Conservation (phyloP, 768 basidiomycete genomes). For the Collybia nuda region DNA sequence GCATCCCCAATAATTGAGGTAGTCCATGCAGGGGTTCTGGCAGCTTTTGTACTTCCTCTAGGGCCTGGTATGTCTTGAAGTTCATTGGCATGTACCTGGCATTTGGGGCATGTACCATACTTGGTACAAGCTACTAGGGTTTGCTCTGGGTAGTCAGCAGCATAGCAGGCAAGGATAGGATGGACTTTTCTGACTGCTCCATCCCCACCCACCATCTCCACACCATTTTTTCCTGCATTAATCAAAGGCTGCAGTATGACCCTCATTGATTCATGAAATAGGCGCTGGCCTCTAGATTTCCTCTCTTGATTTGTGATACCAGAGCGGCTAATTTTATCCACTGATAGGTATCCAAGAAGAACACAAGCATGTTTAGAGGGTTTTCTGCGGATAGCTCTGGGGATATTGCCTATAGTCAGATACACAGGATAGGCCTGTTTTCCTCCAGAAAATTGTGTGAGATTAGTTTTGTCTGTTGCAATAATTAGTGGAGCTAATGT, state of each 20-base stretch:
- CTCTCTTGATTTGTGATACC: constrained; percentile 21
- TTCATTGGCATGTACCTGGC: too few species aligned
- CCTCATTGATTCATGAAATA: constrained; percentile 36
- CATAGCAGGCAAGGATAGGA: constrained; percentile 38
- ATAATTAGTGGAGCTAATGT: constrained; percentile 43
- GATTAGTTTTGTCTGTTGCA: too few species aligned
- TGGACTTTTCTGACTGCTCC: constrained; percentile 23
- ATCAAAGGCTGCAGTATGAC: constrained; percentile 26
- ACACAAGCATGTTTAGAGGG: background rate
- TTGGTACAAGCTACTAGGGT: too few species aligned
- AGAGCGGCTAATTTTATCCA: background rate
- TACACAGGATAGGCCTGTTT: constrained; percentile 47
- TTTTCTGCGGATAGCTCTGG: constrained; percentile 27
- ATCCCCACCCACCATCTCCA: constrained; percentile 30
- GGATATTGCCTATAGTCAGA: constrained; percentile 45
- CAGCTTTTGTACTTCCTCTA: too few species aligned
- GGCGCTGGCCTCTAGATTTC: constrained; percentile 22
- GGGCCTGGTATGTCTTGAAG: too few species aligned
- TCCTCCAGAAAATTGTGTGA: constrained; percentile 34
- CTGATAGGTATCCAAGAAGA: background rate
- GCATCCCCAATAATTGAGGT: constrained; percentile 13
- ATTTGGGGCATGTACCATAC: too few species aligned
- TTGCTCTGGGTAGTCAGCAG: too few species aligned
- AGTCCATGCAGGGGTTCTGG: constrained; percentile 3
- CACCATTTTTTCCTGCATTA: constrained; percentile 10